phyloP scores from a whole-genome alignment of 352 stramenopile genomes.

The Pythium insidiosum region DNA sequence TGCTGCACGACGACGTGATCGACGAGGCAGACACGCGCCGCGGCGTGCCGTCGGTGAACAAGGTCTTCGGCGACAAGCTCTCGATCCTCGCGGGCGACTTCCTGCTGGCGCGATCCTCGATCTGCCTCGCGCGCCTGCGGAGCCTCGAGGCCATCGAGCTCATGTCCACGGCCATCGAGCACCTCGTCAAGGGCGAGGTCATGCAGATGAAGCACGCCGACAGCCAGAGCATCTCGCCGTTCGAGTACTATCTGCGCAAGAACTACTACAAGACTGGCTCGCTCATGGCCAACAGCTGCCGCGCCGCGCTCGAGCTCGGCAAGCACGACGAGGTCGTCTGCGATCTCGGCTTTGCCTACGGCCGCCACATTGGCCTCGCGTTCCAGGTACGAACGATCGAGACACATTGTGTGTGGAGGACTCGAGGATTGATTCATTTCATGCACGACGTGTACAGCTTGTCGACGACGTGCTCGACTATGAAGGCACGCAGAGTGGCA shows the following conservation, averaged over 20 bases:
- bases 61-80: slow-evolving; percentile 98
- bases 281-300: slow-evolving; percentile 98
- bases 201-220: slow-evolving; percentile 97
- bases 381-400: slow-evolving; percentile 93
- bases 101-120: slow-evolving; percentile 93
- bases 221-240: slow-evolving; percentile 60
- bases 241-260: slow-evolving; percentile 97
- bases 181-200: slow-evolving; percentile 98
- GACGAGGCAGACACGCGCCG: slow-evolving; percentile 95
- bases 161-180: slow-evolving; percentile 98
- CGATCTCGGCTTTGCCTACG: slow-evolving; percentile 93
- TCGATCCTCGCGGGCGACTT: slow-evolving; percentile 98
- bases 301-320: slow-evolving; percentile 89
- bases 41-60: slow-evolving; percentile 92
- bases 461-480: slow-evolving; percentile 99
- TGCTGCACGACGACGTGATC: slow-evolving; percentile 99
- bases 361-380: slow-evolving; percentile 95
- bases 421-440: too few species aligned
- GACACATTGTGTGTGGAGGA: too few species aligned
- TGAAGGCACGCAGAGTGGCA: slow-evolving; percentile 90
- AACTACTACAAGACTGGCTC: slow-evolving; percentile 99
- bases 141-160: slow-evolving; percentile 95
- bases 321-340: slow-evolving; percentile 81
- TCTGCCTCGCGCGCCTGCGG: slow-evolving; percentile 92
- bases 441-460: slow-evolving; percentile 31